A percentile compares a stretch with the other conserved stretches of the same genome.
Conservation (phyloP, 2,329 filamentous ascomycete species). For the Claviceps quebecensis region DNA sequence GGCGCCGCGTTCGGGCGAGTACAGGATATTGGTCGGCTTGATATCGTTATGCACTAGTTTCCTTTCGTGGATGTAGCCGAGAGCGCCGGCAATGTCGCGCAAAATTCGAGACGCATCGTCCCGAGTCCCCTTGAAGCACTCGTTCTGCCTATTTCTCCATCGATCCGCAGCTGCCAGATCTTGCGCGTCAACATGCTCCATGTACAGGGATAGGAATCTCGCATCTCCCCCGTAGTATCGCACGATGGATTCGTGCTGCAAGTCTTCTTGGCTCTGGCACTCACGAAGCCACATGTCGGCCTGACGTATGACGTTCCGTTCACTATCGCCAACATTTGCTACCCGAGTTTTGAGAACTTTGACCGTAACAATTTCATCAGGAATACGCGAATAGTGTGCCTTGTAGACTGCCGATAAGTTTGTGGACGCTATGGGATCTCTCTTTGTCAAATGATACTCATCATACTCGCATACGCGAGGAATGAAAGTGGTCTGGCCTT, state of each 20-base stretch:
- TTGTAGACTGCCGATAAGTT: constrained; percentile 42
- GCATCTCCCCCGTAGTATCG: constrained; percentile 45
- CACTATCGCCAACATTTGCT: constrained; percentile 26
- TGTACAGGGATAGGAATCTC: constrained; percentile 44
- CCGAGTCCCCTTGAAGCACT: constrained; percentile 35
- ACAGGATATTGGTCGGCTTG: constrained; percentile 48
- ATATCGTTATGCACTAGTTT: constrained; percentile 47
- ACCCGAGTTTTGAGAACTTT: constrained; percentile 45
- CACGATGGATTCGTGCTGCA: constrained; percentile 44
- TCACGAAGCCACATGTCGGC: constrained; percentile 47
- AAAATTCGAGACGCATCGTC: constrained; percentile 38
- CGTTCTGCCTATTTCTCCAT: constrained; percentile 33
- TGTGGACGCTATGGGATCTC: constrained; percentile 41
- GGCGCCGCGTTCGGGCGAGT: constrained; percentile 42
- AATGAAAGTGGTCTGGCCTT: constrained; percentile 34
- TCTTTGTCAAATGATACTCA: constrained; percentile 40
- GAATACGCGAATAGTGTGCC: constrained; percentile 36
- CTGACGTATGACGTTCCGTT: constrained; percentile 42
- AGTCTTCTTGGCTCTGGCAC: constrained; percentile 38
- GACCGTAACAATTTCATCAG: constrained; percentile 42
- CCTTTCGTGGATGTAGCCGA: constrained; percentile 41
- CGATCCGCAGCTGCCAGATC: constrained; percentile 35
- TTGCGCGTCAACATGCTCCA: constrained; percentile 45
- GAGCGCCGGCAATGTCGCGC: constrained; percentile 37
- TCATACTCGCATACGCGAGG: constrained; percentile 37